Percentiles rank a stretch among this genome's conserved stretches.
Conservation (phyloP, 139 green algal species). For the Trebouxia sp. region DNA sequence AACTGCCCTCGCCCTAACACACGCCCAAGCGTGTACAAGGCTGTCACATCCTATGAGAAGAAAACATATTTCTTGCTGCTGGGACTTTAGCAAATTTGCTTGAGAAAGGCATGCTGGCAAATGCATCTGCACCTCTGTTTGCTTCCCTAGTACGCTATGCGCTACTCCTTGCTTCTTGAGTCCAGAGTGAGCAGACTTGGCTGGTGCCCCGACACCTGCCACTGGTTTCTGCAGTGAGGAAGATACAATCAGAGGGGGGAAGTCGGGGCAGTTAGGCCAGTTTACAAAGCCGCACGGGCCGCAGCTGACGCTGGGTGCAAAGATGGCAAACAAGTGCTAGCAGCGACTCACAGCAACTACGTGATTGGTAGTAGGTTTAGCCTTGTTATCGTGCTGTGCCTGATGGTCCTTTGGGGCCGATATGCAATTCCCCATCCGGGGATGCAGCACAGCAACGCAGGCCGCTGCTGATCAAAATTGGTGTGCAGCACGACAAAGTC, state of each 20-base stretch:
- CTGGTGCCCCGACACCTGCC: background rate
- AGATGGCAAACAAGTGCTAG: too few species aligned
- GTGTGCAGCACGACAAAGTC: too few species aligned
- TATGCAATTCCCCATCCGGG: background rate
- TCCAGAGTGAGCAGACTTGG: background rate
- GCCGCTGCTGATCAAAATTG: too few species aligned
- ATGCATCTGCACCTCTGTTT: background rate
- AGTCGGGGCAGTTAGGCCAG: too few species aligned
- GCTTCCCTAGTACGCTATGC: background rate
- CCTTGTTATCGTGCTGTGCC: background rate
- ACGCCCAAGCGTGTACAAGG: constrained; percentile 51
- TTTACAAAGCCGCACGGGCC: too few species aligned
- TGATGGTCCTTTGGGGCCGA: background rate
- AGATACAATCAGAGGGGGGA: too few species aligned
- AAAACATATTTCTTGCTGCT: background rate
- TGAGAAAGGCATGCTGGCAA: background rate
- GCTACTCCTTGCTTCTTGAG: background rate
- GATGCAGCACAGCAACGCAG: background rate
- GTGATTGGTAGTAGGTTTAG: constrained; percentile 20
- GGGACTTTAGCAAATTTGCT: too few species aligned
- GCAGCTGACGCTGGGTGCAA: background rate
- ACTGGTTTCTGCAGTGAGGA: constrained; percentile 3
- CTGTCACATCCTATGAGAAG: constrained; percentile 49
- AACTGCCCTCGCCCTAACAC: constrained; percentile 59
- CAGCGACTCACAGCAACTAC: constrained; percentile 8